Base-by-base conservation (phyloP, 2,329 filamentous ascomycete genomes). In the Aureobasidium sp. region DNA sequence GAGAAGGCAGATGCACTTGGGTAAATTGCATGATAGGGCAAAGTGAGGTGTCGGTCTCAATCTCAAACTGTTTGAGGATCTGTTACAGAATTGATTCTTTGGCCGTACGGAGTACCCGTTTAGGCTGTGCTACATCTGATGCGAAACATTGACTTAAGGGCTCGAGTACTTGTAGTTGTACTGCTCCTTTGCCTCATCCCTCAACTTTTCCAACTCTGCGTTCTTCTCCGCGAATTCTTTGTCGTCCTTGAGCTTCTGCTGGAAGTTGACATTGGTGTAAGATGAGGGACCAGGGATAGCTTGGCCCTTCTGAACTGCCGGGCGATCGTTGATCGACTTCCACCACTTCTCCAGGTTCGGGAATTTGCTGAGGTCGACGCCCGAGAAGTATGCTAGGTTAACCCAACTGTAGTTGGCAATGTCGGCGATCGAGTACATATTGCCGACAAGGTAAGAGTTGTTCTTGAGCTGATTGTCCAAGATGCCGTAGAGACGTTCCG, bases 221-320 rank as follows among this genome's bases (percentile, higher is more conserved):
- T 80, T 75, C 69, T 76, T 75, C 71, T 79, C 73, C 68, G 74
- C 78, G 65, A 77, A 79, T 64, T 81, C 81, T 26, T 75, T 71
- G 39, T 83, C 78, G 3, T 78, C 73, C 68, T 77, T 74, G 63
- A 82, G 56, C 29, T 73, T 73, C 71, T 76, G 70, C 65, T 72
- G 62, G 59, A 80, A 72, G 2, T 67, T 63, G 0, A 69, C 74
- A 66, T 84, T 83, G 6, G 70, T 71, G 15, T 80, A 68, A 0
- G 64, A 44, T 41, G 71, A 72, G 65, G 74, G 74, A 3, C 65
- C 69, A 3, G 77, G 76, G 5, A 79, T 65, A 0, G 67, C 63
- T 10, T 74, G 62, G 6, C 76, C 77, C 56, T 69, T 74, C 66
- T 77, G 69, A 2, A 79, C 77, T 5, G 76, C 76, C 5, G 76